Conservation (phyloP, 108 stramenopile species). For the Mayamaea pseudoterrestris region DNA sequence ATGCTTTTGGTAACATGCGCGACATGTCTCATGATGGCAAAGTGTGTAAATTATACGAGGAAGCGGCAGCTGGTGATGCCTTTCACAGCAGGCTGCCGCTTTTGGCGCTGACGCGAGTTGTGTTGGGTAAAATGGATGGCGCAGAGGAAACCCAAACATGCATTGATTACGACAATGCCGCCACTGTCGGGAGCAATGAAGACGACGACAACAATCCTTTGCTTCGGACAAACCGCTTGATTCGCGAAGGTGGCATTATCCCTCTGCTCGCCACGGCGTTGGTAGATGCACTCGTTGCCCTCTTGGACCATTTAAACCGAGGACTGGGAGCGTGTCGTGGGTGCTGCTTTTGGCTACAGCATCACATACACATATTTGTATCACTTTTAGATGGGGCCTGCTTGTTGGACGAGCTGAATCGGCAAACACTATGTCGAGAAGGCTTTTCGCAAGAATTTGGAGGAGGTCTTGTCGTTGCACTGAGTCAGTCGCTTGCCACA, state of each 20-base stretch:
- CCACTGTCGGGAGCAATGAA: constrained; percentile 14
- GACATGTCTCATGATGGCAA: constrained; percentile 1
- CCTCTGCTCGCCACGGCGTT: constrained; percentile 38
- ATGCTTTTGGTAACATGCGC: neutral
- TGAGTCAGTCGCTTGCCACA: neutral
- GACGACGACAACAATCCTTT: constrained; percentile 50
- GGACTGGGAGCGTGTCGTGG: constrained; percentile 11
- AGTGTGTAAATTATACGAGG: constrained; percentile 6
- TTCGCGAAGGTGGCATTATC: constrained; percentile 45
- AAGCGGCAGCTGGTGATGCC: neutral
- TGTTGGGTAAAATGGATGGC: constrained; percentile 48
- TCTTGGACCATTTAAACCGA: neutral
- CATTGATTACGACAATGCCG: constrained; percentile 16
- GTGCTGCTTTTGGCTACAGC: constrained; percentile 29
- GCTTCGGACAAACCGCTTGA: constrained; percentile 40
- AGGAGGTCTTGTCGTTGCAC: neutral
- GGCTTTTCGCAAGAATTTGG: neutral
- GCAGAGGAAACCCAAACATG: constrained; percentile 21
- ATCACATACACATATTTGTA: constrained; percentile 33
- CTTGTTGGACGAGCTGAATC: constrained; percentile 40
- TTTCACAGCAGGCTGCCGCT: constrained; percentile 21
- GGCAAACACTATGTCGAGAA: constrained; percentile 19
- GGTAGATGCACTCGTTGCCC: constrained; percentile 29
- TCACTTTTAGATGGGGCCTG: constrained; percentile 60
- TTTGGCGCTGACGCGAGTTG: constrained; percentile 35